These are phyloP conservation scores for Davidsoniella virescens DNA, from an alignment of 2,329 filamentous ascomycete genomes.

Conservation along the genomic window DNA sequence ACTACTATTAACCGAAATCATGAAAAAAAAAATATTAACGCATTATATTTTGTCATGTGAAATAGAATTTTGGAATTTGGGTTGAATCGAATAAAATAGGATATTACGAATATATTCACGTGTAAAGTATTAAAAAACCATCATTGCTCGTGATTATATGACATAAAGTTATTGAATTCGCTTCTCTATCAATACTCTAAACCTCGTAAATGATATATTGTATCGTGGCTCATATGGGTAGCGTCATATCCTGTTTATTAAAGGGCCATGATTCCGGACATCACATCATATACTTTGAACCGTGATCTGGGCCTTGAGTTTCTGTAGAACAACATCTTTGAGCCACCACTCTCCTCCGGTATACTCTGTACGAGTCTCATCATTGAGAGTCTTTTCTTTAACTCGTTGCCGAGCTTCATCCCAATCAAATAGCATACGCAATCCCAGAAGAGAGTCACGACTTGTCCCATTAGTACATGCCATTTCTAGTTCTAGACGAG, in stretches of 20 bases:
- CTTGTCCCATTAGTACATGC: constrained; percentile 23
- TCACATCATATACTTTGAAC: not conserved
- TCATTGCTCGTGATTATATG: no score
- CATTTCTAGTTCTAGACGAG: constrained; percentile 48
- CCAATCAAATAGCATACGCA: constrained; percentile 41
- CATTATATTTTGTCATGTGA: no score
- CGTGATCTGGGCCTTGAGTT: constrained; percentile 33
- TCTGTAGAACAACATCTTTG: constrained; percentile 36
- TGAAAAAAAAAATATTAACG: not conserved
- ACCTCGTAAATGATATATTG: no score
- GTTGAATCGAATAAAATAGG: no score
- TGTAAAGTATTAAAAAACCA: no score
- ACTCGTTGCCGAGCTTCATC: constrained; percentile 15
- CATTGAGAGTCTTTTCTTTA: not conserved
- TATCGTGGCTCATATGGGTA: no score
- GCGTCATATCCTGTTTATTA: not conserved
- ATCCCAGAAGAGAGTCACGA: constrained; percentile 29
- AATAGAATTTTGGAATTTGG: no score
- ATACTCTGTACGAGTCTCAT: not conserved
- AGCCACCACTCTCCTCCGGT: constrained; percentile 35
- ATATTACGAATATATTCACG: no score
- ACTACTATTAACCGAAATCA: not conserved
- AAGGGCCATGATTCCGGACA: not conserved
- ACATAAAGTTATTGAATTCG: no score
- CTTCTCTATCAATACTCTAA: no score